Conservation (phyloP, 306 rosid genomes). For the Cicer judaicum region DNA sequence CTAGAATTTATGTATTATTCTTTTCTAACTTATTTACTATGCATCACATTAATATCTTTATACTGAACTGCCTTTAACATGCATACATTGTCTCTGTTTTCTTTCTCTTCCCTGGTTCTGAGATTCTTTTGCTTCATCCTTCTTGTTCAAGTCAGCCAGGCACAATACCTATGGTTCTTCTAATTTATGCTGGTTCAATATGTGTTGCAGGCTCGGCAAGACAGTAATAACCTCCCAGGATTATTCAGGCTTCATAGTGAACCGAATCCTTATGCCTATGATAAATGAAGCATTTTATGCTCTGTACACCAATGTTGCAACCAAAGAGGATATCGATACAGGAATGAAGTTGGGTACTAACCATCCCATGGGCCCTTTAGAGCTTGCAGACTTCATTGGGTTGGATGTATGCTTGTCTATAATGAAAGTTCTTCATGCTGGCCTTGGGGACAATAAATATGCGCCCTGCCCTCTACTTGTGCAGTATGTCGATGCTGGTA, state of each 20-base stretch:
- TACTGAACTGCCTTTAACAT: neutral
- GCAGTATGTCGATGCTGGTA: constrained; percentile 84
- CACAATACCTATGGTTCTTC: constrained; percentile 1
- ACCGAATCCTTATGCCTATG: constrained; percentile 90
- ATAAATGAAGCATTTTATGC: constrained; percentile 85
- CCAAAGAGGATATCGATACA: constrained; percentile 84
- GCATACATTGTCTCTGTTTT: neutral
- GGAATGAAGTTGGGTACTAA: constrained; percentile 96
- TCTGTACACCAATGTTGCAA: constrained; percentile 77
- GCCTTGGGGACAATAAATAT: constrained; percentile 82
- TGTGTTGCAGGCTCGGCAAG: constrained; percentile 52
- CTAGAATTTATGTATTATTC: constrained; percentile 15
- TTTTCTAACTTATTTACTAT: neutral
- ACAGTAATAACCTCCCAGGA: constrained; percentile 66
- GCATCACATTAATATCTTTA: neutral
- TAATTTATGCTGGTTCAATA: constrained; percentile 22
- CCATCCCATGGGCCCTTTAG: constrained; percentile 96
- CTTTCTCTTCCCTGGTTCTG: neutral
- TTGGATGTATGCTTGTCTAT: constrained; percentile 92
- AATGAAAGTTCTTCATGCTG: constrained; percentile 87
- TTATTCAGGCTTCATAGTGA: constrained; percentile 84
- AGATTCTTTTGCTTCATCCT: neutral
- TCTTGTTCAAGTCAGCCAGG: neutral
- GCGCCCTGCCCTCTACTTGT: constrained; percentile 92
- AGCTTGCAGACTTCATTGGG: constrained; percentile 96